These are phyloP conservation scores for Tuctoria greenei DNA, from an alignment of 176 grass and related monocot species.

Conservation along the genomic window DNA sequence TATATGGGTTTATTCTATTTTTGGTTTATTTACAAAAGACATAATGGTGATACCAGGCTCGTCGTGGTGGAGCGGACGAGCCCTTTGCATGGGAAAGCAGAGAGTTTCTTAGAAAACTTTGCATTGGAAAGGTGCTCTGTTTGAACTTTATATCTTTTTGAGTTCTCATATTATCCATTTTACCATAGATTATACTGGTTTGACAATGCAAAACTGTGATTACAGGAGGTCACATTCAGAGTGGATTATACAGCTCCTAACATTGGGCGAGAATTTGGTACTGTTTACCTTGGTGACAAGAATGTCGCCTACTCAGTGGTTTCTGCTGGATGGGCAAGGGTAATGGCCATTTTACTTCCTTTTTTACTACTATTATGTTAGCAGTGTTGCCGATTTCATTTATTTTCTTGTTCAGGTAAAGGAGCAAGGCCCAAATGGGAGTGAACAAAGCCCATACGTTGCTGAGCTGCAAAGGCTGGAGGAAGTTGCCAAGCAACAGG, in stretches of 20 bases:
- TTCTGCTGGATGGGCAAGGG: slow-evolving; percentile 92
- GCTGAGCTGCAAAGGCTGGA: slow-evolving; percentile 68
- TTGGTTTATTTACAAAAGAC: slow-evolving; percentile 30
- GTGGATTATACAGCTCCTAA: slow-evolving; percentile 88
- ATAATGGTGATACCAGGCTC: slow-evolving; percentile 56
- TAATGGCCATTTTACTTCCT: slow-evolving; percentile 28
- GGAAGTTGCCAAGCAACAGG: slow-evolving; percentile 86
- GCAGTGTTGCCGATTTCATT: slow-evolving; percentile 16
- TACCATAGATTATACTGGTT: background rate
- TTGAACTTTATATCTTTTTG: background rate
- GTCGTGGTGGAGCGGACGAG: slow-evolving; percentile 82
- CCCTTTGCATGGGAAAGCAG: slow-evolving; percentile 98
- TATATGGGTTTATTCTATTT: background rate
- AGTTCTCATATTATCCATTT: slow-evolving; percentile 1
- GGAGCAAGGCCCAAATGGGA: slow-evolving; percentile 70
- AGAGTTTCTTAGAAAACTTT: slow-evolving; percentile 80
- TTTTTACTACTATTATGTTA: slow-evolving; percentile 6
- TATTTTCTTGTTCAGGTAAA: slow-evolving; percentile 57
- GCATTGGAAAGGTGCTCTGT: slow-evolving; percentile 77
- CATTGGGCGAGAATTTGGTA: slow-evolving; percentile 88
- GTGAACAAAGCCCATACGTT: slow-evolving; percentile 68
- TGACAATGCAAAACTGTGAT: slow-evolving; percentile 23
- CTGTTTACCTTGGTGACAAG: slow-evolving; percentile 88
- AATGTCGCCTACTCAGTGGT: slow-evolving; percentile 75
- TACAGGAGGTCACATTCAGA: slow-evolving; percentile 84